These are phyloP conservation scores for Chaetoceros muelleri DNA, from an alignment of 108 stramenopile genomes.

Conservation along the genomic window DNA sequence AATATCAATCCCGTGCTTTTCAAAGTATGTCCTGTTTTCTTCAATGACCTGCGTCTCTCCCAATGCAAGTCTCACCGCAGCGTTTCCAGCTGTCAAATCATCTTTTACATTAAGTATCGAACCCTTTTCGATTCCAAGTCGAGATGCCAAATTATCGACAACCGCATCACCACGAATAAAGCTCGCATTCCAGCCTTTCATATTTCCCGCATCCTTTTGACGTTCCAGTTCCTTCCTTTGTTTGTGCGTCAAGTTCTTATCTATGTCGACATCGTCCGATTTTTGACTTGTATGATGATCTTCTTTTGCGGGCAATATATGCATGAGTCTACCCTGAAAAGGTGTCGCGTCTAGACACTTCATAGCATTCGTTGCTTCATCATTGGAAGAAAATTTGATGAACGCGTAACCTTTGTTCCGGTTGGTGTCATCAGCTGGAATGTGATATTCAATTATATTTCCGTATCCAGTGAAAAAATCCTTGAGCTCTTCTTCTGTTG, in stretches of 20 bases:
- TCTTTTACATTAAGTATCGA: conserved; percentile 89
- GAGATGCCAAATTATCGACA: conserved; percentile 84
- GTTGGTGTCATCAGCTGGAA: conserved; percentile 89
- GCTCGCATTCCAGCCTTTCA: conserved; percentile 87
- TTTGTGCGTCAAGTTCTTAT: conserved; percentile 66
- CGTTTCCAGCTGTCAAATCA: conserved; percentile 69
- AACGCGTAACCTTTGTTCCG: conserved; percentile 94
- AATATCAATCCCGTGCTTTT: conserved; percentile 83
- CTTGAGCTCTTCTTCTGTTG: conserved; percentile 87
- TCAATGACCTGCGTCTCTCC: conserved; percentile 92
- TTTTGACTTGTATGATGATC: conserved; percentile 19
- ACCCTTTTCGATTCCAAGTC: conserved; percentile 79
- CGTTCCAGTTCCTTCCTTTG: conserved; percentile 78
- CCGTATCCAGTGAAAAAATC: conserved; percentile 71
- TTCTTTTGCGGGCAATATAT: conserved; percentile 68
- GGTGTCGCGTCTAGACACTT: conserved; percentile 51
- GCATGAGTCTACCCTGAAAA: conserved; percentile 84
- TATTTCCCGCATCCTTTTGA: conserved; percentile 57
- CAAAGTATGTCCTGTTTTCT: conserved; percentile 88
- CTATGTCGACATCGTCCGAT: conserved; percentile 2
- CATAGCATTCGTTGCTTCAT: conserved; percentile 48
- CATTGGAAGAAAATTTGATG: conserved; percentile 55
- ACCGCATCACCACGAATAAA: conserved; percentile 93
- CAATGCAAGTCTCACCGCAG: conserved; percentile 90
- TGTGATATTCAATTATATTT: conserved; percentile 68